phyloP scores from a whole-genome alignment of 345 rosid species.

The Syzygium jambos region DNA sequence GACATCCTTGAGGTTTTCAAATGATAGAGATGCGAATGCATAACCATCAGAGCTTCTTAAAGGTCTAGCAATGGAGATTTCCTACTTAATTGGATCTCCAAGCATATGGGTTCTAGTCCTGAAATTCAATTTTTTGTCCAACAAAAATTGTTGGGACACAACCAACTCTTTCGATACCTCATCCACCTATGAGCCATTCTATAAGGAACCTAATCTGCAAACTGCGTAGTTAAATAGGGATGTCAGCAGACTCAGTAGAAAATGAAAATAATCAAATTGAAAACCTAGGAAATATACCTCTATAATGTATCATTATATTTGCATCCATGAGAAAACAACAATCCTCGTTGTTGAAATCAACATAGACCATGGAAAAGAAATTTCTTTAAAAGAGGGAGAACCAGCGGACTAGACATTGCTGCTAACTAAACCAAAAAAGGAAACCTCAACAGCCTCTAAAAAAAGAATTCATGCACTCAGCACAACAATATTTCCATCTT shows the following conservation, averaged over 20 bases:
- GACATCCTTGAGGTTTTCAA: neutral
- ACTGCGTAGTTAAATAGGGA: neutral
- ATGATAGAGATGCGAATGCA: neutral
- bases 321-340: neutral
- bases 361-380: constrained; percentile 1
- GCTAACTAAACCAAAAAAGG: neutral
- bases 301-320: neutral
- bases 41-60: neutral
- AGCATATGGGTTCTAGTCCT: neutral
- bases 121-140: neutral
- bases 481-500: neutral
- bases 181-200: neutral
- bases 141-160: neutral
- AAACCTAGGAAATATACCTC: neutral
- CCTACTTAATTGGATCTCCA: neutral
- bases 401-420: neutral
- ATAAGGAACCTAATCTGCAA: neutral
- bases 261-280: neutral
- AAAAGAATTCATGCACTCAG: neutral
- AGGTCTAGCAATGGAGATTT: neutral
- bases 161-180: neutral
- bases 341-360: neutral
- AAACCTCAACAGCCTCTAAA: neutral
- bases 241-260: neutral
- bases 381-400: neutral